phyloP scores from a whole-genome alignment of 352 stramenopile species.

The Globisporangium solare region DNA sequence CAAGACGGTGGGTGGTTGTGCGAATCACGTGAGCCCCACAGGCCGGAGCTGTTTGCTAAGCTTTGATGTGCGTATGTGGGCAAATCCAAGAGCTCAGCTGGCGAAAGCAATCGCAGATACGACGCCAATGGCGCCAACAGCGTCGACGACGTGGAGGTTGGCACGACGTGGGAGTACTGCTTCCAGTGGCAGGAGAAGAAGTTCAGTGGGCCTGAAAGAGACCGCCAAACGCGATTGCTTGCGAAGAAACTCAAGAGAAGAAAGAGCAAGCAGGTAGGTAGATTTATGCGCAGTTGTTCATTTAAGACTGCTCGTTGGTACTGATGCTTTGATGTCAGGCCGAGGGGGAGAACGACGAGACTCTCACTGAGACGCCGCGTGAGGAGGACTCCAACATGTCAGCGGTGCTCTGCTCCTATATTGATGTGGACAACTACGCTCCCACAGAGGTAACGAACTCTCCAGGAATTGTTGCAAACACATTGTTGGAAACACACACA shows the following conservation, averaged over 20 bases:
- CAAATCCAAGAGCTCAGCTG: conserved; percentile 4
- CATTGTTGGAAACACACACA: not conserved
- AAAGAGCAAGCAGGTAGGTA: conserved; percentile 7
- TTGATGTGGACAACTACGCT: conserved; percentile 52
- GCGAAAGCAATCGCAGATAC: not conserved
- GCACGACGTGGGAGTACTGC: conserved; percentile 34
- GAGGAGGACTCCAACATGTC: not conserved
- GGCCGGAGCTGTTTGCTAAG: too few relatives aligned
- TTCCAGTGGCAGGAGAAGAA: conserved; percentile 63
- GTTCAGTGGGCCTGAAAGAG: conserved; percentile 3
- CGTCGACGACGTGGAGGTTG: conserved; percentile 12
- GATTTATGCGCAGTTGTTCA: not conserved
- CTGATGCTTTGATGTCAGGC: not conserved
- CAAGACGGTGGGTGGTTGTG: conserved; percentile 31
- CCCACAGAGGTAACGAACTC: conserved; percentile 18
- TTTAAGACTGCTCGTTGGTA: not conserved
- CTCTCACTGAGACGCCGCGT: too few relatives aligned
- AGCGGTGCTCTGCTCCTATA: conserved; percentile 23
- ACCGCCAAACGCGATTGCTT: conserved; percentile 7
- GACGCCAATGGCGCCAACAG: conserved; percentile 3
- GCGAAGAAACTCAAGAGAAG: not conserved
- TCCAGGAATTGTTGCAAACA: not conserved
- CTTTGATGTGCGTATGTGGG: too few relatives aligned
- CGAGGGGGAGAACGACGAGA: conserved; percentile 6
- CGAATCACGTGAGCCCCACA: too few relatives aligned